Evolutionary conservation across 345 rosid species (phyloP).

Genomic region (Alliaria petiolata): DNA sequence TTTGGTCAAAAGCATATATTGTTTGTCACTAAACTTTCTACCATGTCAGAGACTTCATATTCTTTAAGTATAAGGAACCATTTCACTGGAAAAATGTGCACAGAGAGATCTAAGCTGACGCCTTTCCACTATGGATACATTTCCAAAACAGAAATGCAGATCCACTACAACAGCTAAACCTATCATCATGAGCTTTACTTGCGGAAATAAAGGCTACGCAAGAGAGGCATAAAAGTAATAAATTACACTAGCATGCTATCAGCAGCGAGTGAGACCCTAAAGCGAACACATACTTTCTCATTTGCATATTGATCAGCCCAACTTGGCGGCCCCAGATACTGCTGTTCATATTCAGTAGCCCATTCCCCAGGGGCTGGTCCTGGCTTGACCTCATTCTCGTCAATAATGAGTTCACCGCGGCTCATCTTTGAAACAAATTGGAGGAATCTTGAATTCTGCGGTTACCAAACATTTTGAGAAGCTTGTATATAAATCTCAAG

Average conservation of each 20-base stretch:
- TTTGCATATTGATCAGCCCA: constrained; percentile 92
- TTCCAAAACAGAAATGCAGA: background rate
- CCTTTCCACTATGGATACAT: background rate
- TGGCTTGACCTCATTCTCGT: constrained; percentile 90
- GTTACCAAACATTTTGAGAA: constrained; percentile 16
- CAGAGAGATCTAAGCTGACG: background rate
- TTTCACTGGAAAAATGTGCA: background rate
- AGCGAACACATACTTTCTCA: constrained; percentile 32
- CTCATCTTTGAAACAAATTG: constrained; percentile 99
- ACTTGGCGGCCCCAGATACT: constrained; percentile 54
- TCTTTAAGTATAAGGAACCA: background rate
- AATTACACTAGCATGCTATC: constrained; percentile 4
- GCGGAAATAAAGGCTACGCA: background rate
- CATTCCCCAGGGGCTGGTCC: constrained; percentile 64
- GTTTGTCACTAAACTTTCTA: background rate
- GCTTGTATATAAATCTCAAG: constrained; percentile 8
- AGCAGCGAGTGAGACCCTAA: constrained; percentile 1
- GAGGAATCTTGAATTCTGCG: constrained; percentile 98
- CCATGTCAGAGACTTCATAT: constrained; percentile 8
- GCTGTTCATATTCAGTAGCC: constrained; percentile 92
- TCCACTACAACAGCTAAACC: background rate
- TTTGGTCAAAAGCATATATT: too few species aligned
- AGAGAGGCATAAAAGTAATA: background rate
- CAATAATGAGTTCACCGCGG: constrained; percentile 92
- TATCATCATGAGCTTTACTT: constrained; percentile 5